Evolutionary conservation across 768 basidiomycete genomes (phyloP).

Genomic region (Suillus subluteus): DNA sequence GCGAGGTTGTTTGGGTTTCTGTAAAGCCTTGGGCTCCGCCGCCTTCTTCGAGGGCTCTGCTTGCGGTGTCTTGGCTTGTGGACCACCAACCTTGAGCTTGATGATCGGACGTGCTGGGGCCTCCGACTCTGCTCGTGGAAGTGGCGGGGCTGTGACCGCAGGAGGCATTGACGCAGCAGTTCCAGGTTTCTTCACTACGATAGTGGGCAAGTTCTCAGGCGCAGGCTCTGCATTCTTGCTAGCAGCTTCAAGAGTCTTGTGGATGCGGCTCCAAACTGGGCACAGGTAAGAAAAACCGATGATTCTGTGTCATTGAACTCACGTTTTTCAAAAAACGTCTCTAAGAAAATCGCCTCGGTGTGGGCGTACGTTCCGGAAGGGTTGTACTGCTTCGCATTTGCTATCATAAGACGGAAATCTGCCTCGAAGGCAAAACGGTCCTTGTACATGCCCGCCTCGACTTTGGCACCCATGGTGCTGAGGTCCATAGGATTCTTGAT

Average conservation of each 20-base stretch:
- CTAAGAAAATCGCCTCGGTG: constrained; percentile 74
- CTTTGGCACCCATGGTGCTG: constrained; percentile 82
- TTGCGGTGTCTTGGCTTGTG: constrained; percentile 39
- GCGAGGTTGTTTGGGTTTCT: constrained; percentile 43
- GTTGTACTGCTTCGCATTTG: constrained; percentile 90
- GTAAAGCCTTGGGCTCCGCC: constrained; percentile 35
- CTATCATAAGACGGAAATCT: constrained; percentile 87
- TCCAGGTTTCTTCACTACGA: constrained; percentile 26
- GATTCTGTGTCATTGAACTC: constrained; percentile 33
- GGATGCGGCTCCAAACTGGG: constrained; percentile 86
- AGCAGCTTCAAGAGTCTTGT: constrained; percentile 76
- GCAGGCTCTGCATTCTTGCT: constrained; percentile 45
- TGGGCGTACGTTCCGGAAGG: constrained; percentile 68
- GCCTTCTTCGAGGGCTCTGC: constrained; percentile 34
- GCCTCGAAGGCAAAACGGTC: constrained; percentile 81
- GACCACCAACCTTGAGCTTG: constrained; percentile 66
- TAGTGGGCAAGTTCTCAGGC: constrained; percentile 27
- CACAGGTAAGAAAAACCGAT: constrained; percentile 8
- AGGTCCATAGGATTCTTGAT: constrained; percentile 96
- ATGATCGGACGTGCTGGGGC: constrained; percentile 56
- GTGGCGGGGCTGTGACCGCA: constrained; percentile 19
- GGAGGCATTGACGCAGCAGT: constrained; percentile 12
- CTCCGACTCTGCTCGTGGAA: constrained; percentile 41
- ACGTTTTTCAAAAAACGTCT: constrained; percentile 88
- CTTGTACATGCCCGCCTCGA: constrained; percentile 85